Evolutionary conservation across 352 stramenopile species (phyloP), one percentile per base, ranked within the genome.

Genomic region (Globisporangium paddicum): DNA sequence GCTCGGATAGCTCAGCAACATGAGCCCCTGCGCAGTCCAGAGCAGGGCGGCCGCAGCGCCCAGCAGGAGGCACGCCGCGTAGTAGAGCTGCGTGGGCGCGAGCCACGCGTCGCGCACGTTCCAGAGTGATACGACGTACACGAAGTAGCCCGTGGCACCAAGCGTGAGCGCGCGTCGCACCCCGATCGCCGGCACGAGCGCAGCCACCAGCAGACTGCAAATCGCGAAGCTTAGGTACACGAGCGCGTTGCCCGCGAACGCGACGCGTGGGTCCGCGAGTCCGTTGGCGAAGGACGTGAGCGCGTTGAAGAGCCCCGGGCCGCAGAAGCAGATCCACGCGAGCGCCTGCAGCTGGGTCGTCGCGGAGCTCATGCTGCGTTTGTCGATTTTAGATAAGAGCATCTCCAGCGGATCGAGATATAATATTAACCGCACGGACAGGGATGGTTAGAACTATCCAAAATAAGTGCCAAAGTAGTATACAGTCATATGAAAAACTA

Each of bases 21-120:
- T 78, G 10, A 70, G 62, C 11, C 86, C 83, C 42, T 96, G 82
- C 16, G 81, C 77, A 4, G 80, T 90, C 87, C 84, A 96, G 2
- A 96, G 70, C 6, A 90, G 69, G 0, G 74, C 79, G 5, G 86
- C 86, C 5, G 78, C 81, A 34, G 74, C 41, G 7, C 87, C 87
- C 10, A 91, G 61, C 9, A 75, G 26, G 0, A 50, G 67, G 10
- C 81, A 85, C 2, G 75, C 80, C 14, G 18, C 28, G 5, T 58
- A 45, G 41, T 55, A 64, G 3, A 58, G 13, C 23, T 32, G n/a
- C 10, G 58, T 25, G 8, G 62, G 42, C 14, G 48, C 56, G 19
- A 64, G 25, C 16, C 48, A 61, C 8, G 25, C 14, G 5, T n/a
- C 64, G 14, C 63, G 75, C 69, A 76, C 73, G n/a, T 82, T 70